phyloP scores from a whole-genome alignment of 2,329 filamentous ascomycete species.

The Alternaria brassicicola region DNA sequence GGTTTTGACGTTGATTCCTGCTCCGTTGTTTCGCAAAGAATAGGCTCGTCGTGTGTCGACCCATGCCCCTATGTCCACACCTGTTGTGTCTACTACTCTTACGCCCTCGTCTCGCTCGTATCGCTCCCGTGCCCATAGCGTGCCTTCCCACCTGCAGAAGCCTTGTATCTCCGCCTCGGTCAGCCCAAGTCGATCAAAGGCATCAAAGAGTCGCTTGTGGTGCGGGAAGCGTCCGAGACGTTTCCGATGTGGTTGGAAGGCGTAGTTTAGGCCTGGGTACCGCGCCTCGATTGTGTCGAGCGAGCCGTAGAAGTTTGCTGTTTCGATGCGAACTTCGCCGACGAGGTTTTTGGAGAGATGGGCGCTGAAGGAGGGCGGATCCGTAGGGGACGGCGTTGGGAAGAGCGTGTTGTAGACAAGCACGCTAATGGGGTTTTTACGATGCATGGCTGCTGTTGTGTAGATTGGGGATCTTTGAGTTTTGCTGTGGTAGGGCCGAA shows the following conservation, averaged over 20 bases:
- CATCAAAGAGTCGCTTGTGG: constrained; percentile 76
- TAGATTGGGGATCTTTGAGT: not conserved
- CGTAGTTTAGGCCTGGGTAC: constrained; percentile 82
- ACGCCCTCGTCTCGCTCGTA: constrained; percentile 78
- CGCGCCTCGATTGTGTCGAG: constrained; percentile 80
- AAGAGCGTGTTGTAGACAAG: constrained; percentile 78
- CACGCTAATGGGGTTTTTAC: constrained; percentile 69
- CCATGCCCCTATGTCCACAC: constrained; percentile 70
- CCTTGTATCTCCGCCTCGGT: constrained; percentile 72
- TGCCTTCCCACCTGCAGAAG: constrained; percentile 83
- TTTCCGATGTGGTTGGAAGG: constrained; percentile 72
- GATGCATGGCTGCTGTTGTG: constrained; percentile 65
- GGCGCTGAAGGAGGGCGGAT: constrained; percentile 73
- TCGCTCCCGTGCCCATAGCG: constrained; percentile 80
- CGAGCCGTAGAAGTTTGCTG: constrained; percentile 78
- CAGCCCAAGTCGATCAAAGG: constrained; percentile 72
- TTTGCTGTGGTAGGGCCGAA: not conserved
- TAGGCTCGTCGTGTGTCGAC: constrained; percentile 47
- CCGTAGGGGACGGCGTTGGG: constrained; percentile 68
- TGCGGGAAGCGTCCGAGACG: constrained; percentile 78
- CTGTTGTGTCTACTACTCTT: constrained; percentile 72
- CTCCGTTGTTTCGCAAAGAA: not conserved
- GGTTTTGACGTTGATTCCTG: constrained; percentile 51
- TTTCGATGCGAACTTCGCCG: constrained; percentile 78
- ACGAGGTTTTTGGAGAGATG: constrained; percentile 75